Base-by-base conservation (phyloP, 768 basidiomycete genomes). In the Royoungia palumana region DNA sequence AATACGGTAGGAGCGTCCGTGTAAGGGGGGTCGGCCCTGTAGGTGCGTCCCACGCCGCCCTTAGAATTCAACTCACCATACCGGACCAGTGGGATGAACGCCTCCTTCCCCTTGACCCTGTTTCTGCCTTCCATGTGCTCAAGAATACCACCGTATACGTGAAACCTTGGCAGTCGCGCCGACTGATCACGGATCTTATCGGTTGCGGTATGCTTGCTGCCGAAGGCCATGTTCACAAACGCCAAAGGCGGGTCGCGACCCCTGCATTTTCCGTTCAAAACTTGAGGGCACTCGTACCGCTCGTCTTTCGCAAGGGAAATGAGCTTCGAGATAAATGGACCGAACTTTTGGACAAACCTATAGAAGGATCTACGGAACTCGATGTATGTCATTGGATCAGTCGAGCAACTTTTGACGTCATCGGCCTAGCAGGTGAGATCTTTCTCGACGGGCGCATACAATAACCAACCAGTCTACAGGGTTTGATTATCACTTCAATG, bases 401-500 rank as follows among this genome's bases (percentile, higher is more conserved):
- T 54, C 77, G 90, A 36, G 83, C 85, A 9, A 92, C 92, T 0
- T 88, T 96, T 59, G 94, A 95, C 64, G 84, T 94, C 37, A 92
- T 96, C 56, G 94, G 92, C 2, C 65, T 89, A n/a, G 89, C 92
- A 35, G 89, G 88, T 89, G 47, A 39, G 72, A n/a, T 8, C 20
- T 48, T 39, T 35, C 24, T 13, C 34, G 32, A 37, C 46, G 24
- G 55, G 13, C 24, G 32, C n/a, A 13, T 27, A 41, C 25, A 14
- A 5, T 27, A 25, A 48, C 5, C 53, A n/a, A 60, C 41, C 6
- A 22, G 28, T 46, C 11, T 39, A 6, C 43, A 90, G 89, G 87
- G 2, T 95, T 94, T 61, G 88, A 84, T 54, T 94, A 94, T 59
- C 74, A 85, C 48, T 93, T 96, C 71, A 82, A 88, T 52, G 83